phyloP scores from a whole-genome alignment of 2,329 filamentous ascomycete genomes.

The Ophiostoma tasmaniense region DNA sequence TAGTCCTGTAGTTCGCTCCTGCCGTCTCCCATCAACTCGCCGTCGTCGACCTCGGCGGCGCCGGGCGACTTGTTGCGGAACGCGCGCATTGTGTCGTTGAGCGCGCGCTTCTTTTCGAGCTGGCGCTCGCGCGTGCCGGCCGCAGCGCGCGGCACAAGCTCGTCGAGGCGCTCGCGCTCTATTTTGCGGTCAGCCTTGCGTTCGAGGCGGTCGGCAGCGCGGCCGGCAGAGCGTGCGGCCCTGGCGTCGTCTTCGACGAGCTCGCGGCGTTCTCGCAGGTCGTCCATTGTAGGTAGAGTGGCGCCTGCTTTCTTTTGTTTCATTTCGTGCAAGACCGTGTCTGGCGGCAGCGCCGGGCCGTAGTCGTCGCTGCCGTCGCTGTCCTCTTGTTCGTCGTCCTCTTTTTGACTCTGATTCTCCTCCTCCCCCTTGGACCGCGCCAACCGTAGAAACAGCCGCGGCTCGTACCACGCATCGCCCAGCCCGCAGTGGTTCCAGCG shows the following conservation, averaged over 20 bases:
- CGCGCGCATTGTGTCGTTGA: slow-evolving; percentile 61
- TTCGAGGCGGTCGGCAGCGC: slow-evolving; percentile 41
- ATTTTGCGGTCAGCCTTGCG: slow-evolving; percentile 56
- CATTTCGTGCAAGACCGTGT: slow-evolving; percentile 32
- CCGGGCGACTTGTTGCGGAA: slow-evolving; percentile 64
- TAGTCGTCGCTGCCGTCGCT: slow-evolving; percentile 10
- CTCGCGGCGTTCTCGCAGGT: slow-evolving; percentile 57
- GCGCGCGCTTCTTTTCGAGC: slow-evolving; percentile 74
- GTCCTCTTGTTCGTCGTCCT: not conserved
- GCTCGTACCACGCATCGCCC: slow-evolving; percentile 89
- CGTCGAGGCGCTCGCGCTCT: slow-evolving; percentile 68
- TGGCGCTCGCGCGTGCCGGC: slow-evolving; percentile 72
- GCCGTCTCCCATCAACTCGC: slow-evolving; percentile 68
- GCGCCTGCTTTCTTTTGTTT: slow-evolving; percentile 36
- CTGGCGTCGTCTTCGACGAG: slow-evolving; percentile 35
- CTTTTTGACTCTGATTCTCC: too few relatives aligned
- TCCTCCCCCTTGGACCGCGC: slow-evolving; percentile 31
- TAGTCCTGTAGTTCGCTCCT: slow-evolving; percentile 37
- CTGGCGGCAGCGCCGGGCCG: slow-evolving; percentile 9
- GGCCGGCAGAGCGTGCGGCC: slow-evolving; percentile 36
- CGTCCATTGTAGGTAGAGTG: slow-evolving; percentile 62
- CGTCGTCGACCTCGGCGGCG: slow-evolving; percentile 56
- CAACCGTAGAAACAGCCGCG: slow-evolving; percentile 48
- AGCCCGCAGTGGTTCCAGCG: slow-evolving; percentile 91
- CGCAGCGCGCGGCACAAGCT: slow-evolving; percentile 76